Conservation (phyloP, 2,329 filamentous ascomycete genomes). For the Claviceps capensis region DNA sequence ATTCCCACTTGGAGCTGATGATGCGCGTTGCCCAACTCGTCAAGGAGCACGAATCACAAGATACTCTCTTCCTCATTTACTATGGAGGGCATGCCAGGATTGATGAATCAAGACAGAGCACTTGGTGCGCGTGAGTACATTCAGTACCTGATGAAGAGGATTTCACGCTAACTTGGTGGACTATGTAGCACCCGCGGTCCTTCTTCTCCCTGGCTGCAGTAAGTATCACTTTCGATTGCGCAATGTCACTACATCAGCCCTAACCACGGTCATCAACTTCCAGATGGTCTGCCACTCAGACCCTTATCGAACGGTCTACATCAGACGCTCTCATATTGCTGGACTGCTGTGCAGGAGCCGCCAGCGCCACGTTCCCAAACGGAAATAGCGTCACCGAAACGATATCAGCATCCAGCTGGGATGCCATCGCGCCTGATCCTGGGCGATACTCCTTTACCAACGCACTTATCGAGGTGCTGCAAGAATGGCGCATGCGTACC, state of each 20-base stretch:
- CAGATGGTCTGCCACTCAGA: conserved; percentile 48
- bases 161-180: neutral
- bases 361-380: conserved; percentile 44
- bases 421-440: conserved; percentile 45
- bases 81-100: conserved; percentile 47
- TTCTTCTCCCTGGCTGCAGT: conserved; percentile 42
- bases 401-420: conserved; percentile 49
- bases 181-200: conserved; percentile 30
- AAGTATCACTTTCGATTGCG: conserved; percentile 13
- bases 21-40: conserved; percentile 41
- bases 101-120: conserved; percentile 45
- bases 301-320: conserved; percentile 39
- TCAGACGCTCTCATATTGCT: conserved; percentile 45
- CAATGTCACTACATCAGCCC: neutral
- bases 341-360: conserved; percentile 46
- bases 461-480: conserved; percentile 43
- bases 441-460: conserved; percentile 47
- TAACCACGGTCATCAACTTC: neutral
- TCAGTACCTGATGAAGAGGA: neutral
- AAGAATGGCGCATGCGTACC: conserved; percentile 39
- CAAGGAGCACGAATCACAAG: conserved; percentile 39
- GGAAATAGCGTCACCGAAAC: conserved; percentile 47
- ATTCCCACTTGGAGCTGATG: conserved; percentile 45
- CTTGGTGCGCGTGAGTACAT: conserved; percentile 41
- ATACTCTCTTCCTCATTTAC: conserved; percentile 44